phyloP scores from a whole-genome alignment of 805 yeast species.

The Cyberlindnera xishuangbannaensis region DNA sequence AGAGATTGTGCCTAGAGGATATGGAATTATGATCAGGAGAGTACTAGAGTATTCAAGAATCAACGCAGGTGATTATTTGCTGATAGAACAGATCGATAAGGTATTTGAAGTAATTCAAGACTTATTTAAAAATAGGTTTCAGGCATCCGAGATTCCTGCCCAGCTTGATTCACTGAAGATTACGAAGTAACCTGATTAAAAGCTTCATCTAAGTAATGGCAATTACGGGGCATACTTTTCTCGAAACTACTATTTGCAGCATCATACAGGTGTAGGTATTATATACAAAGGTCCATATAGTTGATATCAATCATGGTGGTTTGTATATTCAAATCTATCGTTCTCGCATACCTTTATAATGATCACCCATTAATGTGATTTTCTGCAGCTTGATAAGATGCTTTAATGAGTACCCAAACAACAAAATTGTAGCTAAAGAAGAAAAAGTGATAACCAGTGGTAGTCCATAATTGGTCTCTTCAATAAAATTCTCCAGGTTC shows the following conservation, averaged over 20 bases:
- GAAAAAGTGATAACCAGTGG: conserved; percentile 36
- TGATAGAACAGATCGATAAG: conserved; percentile 50
- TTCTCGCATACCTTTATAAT: conserved; percentile 11
- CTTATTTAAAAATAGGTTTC: conserved; percentile 12
- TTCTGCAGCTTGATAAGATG: conserved; percentile 62
- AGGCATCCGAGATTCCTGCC: conserved; percentile 1
- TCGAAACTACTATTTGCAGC: too few species aligned
- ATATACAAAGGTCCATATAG: too few species aligned
- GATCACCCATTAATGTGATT: conserved; percentile 60
- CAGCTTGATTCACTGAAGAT: conserved; percentile 5
- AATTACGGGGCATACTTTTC: too few species aligned
- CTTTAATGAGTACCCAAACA: conserved; percentile 50
- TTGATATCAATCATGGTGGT: too few species aligned
- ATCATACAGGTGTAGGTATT: too few species aligned
- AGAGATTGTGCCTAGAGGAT: conserved; percentile 43
- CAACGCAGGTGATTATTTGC: conserved; percentile 51
- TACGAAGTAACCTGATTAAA: too few species aligned
- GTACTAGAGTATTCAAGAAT: conserved; percentile 38
- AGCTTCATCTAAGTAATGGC: too few species aligned
- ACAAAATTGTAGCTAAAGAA: conserved; percentile 36
- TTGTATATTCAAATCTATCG: too few species aligned
- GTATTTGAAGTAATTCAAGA: conserved; percentile 28
- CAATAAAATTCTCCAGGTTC: conserved; percentile 91
- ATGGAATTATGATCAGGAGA: conserved; percentile 37
- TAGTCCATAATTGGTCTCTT: conserved; percentile 73